Percentiles rank a stretch among this genome's conserved stretches.
Conservation (phyloP, 768 basidiomycete genomes). For the Lactifluus volemus region DNA sequence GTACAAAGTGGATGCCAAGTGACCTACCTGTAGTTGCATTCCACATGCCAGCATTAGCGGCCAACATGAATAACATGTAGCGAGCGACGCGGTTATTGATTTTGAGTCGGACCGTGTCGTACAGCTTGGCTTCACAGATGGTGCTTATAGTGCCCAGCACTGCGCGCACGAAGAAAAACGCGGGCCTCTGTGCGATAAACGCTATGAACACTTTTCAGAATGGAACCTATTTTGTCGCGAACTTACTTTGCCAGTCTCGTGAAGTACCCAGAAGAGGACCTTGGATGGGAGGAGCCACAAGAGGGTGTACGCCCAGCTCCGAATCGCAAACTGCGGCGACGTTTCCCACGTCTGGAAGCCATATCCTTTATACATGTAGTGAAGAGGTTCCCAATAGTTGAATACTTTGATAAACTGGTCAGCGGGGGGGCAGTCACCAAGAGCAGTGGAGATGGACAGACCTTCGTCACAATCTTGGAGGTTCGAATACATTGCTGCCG, state of each 20-base stretch:
- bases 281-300: constrained; percentile 66
- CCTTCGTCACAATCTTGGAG: constrained; percentile 98
- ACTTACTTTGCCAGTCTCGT: constrained; percentile 66
- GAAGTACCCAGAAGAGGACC: constrained; percentile 38
- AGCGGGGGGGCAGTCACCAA: not conserved
- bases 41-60: constrained; percentile 93
- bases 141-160: constrained; percentile 65
- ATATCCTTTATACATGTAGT: constrained; percentile 76
- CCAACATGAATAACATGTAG: constrained; percentile 83
- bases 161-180: constrained; percentile 86
- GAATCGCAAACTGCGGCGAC: constrained; percentile 81
- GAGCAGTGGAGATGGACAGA: constrained; percentile 24
- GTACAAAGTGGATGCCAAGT: not conserved
- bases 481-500: constrained; percentile 90
- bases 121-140: constrained; percentile 74
- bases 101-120: constrained; percentile 67
- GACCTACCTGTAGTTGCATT: constrained; percentile 70
- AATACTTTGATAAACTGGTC: constrained; percentile 49
- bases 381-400: constrained; percentile 99
- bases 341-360: constrained; percentile 99
- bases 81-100: constrained; percentile 87
- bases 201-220: constrained; percentile 13
- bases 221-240: not conserved
- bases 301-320: constrained; percentile 91
- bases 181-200: constrained; percentile 48